Evolutionary conservation across 306 rosid genomes (phyloP), one percentile per base, ranked within the genome.

Genomic region (Hippophae gyantsensis): DNA sequence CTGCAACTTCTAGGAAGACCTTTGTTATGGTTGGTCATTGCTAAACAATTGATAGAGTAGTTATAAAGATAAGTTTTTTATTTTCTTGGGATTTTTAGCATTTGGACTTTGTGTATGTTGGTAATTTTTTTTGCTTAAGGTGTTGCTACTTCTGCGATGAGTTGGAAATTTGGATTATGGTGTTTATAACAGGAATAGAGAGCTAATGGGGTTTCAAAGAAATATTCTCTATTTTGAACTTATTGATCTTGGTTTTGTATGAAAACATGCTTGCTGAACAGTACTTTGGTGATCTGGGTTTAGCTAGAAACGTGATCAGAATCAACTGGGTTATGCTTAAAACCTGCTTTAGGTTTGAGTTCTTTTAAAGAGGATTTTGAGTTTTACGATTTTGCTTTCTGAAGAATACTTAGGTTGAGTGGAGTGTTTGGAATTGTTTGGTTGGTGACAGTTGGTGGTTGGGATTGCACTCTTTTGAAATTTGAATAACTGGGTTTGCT

Each of bases 381-480:
- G 48, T 7, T 49, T 13, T 10, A 9, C n/a, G 48, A 48, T 57
- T 25, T 56, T 54, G 32, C 27, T 42, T 52, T 10, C 4, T 0
- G 41, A 14, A 47, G 68, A 18, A 43, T 53, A 6, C 9, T 42
- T 10, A 5, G 56, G 12, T 52, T 45, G 60, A n/a, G 32, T 54
- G 48, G 43, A 48, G 63, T 52, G 58, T 64, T 58, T 46, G 67
- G 50, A 51, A 14, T 55, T 57, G 32, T 70, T 57, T 59, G 56
- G 77, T 52, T 62, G 78, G 74, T 67, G 53, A 52, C 59, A 75
- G 64, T 70, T 56, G 67, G 68, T 73, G 78, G 38, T 12, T 13
- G 41, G 47, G 52, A 62, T 67, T 62, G 26, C 67, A 54, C 67
- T 74, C 41, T 50, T 58, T 61, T 43, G 43, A 65, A 62, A 60